phyloP scores from a whole-genome alignment of 2,329 filamentous ascomycete genomes.

The Penicillium decumbens region DNA sequence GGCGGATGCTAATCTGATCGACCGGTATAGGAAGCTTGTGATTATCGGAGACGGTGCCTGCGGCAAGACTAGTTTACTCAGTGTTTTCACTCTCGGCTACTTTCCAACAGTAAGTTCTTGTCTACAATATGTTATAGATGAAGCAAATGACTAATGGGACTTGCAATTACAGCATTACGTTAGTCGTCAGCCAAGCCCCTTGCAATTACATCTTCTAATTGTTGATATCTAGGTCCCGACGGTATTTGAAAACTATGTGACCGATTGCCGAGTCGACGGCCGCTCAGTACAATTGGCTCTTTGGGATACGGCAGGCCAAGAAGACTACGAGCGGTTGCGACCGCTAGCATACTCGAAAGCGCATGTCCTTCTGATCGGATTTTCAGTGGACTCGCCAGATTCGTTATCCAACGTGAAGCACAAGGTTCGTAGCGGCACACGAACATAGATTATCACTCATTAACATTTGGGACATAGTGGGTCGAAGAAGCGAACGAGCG shows the following conservation, averaged over 20 bases:
- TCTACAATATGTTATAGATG: constrained; percentile 7
- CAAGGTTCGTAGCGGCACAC: constrained; percentile 61
- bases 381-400: constrained; percentile 90
- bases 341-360: constrained; percentile 95
- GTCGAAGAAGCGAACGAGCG: constrained; percentile 91
- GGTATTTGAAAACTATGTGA: constrained; percentile 99
- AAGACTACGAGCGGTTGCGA: constrained; percentile 94
- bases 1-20: constrained; percentile 17
- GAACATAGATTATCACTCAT: constrained; percentile 21
- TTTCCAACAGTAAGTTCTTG: constrained; percentile 79
- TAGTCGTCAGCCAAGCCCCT: constrained; percentile 21
- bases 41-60: constrained; percentile 97
- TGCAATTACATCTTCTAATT: constrained; percentile 7
- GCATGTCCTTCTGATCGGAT: constrained; percentile 94
- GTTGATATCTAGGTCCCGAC: constrained; percentile 67
- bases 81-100: constrained; percentile 95
- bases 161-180: constrained; percentile 42
- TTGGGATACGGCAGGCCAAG: constrained; percentile 99
- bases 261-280: constrained; percentile 95
- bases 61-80: constrained; percentile 94
- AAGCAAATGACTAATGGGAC: constrained; percentile 22
- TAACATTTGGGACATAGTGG: constrained; percentile 58
- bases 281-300: constrained; percentile 97
- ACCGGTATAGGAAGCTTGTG: constrained; percentile 71
- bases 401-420: constrained; percentile 97